Evolutionary conservation across 139 green algal genomes (phyloP).

Genomic region (Astrephomene gubernaculifera): DNA sequence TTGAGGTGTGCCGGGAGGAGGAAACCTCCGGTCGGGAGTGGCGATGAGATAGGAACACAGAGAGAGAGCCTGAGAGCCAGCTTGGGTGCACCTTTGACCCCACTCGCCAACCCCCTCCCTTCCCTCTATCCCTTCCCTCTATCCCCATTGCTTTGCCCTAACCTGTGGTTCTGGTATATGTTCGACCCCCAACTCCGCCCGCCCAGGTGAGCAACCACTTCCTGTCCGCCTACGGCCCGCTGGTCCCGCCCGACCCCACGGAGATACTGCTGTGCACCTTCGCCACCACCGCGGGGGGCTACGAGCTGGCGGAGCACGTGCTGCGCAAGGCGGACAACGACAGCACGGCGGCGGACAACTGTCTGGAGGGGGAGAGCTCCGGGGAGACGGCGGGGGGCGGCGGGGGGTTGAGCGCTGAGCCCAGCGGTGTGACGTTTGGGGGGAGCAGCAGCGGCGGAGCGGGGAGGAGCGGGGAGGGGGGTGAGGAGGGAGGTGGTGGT

Average conservation of each 20-base stretch:
- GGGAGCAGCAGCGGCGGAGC: no score
- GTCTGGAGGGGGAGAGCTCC: background rate
- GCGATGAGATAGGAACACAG: no score
- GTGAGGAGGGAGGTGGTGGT: no score
- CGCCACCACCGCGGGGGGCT: slow-evolving; percentile 29
- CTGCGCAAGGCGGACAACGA: slow-evolving; percentile 8
- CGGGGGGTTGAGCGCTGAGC: no score
- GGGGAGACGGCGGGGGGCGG: background rate
- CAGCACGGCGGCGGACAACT: background rate
- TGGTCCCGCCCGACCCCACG: background rate
- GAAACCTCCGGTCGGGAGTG: no score
- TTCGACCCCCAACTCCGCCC: background rate
- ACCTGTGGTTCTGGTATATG: background rate
- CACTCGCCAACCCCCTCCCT: background rate
- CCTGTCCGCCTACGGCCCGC: slow-evolving; percentile 8
- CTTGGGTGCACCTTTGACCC: no score
- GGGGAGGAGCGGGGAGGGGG: no score
- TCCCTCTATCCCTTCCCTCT: no score
- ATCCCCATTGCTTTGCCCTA: no score
- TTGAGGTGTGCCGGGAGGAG: no score
- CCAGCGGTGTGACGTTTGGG: no score
- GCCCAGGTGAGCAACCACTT: slow-evolving; percentile 21
- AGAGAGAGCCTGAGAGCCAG: no score
- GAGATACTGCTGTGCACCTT: slow-evolving; percentile 56
- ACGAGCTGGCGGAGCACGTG: slow-evolving; percentile 52